Base-by-base conservation (phyloP, 176 grass and related monocot genomes). In the Dendrocalamus sinicus region DNA sequence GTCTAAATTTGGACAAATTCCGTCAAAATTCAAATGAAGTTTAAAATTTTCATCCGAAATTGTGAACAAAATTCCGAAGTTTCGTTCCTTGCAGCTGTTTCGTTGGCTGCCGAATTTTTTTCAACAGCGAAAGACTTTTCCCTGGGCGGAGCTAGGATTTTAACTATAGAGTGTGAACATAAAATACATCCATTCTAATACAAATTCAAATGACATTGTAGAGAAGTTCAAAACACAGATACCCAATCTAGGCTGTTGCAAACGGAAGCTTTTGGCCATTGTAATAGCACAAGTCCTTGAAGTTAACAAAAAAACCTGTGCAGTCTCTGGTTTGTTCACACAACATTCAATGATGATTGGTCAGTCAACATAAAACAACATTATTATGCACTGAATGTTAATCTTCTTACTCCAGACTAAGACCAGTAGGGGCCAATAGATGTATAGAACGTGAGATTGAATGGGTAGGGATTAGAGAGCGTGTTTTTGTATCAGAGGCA, bases 251-350 rank as follows among this genome's bases (percentile, higher is more conserved):
- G 81, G 94, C 86, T 57, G 91, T 89, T 41, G 89, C 91, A 77
- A 96, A 92, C 30, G 89, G 91, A 41, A 96, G 91, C 85, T 92
- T 96, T 70, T 96, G 88, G 30, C 94, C 89, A 80, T 94, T 96
- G 70, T 96, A 94, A 71, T 93, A 90, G 60, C 90, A 96, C 32
- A 96, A 88, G 9, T 96, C 94, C 78, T 96, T 96, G 68, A 96
- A 96, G 78, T 96, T 94, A 15, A 96, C 94, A 88, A 96, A 96
- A 84, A 96, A 52, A 91, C 91, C 68, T 96, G 91, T 76, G 91
- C 91, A 20, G 94, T 95, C 58, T 95, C 91, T 7, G 94, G 94
- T 53, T 57, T 80, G 55, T 67, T 4, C 72, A 91, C 23, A 43
- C 7, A 58, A 48, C 82, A 84, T 5, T 12, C 58, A 23, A 46